These are phyloP conservation scores for Bipolaris cookei DNA, from an alignment of 2,329 filamentous ascomycete genomes.

Conservation along the genomic window DNA sequence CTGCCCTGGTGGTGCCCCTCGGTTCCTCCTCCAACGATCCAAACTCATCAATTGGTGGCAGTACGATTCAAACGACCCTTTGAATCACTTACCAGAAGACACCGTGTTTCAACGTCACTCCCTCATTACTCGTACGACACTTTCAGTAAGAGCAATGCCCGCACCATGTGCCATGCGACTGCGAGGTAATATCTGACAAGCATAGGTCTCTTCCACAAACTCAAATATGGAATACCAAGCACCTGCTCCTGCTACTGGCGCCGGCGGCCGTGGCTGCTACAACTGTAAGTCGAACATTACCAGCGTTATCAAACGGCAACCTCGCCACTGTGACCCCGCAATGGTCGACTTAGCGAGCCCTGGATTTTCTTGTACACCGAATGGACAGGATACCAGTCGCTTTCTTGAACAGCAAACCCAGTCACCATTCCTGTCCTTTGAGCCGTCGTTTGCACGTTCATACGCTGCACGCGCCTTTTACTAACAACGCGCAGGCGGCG, in stretches of 20 bases:
- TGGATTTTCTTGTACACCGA: not conserved
- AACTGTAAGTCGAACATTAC: constrained; percentile 46
- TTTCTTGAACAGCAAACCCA: not conserved
- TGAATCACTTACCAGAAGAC: constrained; percentile 16
- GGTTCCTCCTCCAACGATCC: constrained; percentile 17
- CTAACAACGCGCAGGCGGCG: constrained; percentile 52
- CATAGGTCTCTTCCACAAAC: constrained; percentile 32
- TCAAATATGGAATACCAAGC: constrained; percentile 48
- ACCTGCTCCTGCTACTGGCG: constrained; percentile 40
- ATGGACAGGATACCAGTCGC: not conserved
- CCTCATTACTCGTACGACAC: constrained; percentile 22
- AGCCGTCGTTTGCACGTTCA: not conserved
- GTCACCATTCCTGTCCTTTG: not conserved
- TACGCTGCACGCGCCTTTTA: not conserved
- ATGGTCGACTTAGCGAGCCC: not conserved
- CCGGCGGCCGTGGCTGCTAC: constrained; percentile 51
- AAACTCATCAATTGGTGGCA: constrained; percentile 26
- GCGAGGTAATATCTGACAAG: constrained; percentile 23
- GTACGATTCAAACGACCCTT: constrained; percentile 16
- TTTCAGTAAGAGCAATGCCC: constrained; percentile 29
- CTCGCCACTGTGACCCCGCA: constrained; percentile 10
- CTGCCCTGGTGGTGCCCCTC: constrained; percentile 19
- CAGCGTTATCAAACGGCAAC: not conserved
- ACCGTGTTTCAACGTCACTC: constrained; percentile 29
- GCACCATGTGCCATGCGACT: constrained; percentile 9